A percentile compares a stretch with the other conserved stretches of the same genome.
These are phyloP conservation scores for Chaetomium olivaceum DNA, from an alignment of 2,329 filamentous ascomycete species.

Conservation along the genomic window DNA sequence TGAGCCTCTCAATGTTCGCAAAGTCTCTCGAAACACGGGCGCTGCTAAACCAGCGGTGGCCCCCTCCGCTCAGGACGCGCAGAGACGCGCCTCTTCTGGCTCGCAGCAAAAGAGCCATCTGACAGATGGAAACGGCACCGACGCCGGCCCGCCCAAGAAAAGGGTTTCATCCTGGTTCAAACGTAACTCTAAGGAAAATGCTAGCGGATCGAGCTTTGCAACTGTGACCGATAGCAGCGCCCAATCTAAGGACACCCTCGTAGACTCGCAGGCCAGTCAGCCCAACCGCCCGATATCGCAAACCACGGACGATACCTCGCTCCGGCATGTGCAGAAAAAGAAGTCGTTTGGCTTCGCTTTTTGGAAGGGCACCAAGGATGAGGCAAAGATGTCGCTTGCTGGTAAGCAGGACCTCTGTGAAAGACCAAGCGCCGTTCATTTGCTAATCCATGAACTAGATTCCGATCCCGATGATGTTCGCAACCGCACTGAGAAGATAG, in stretches of 20 bases:
- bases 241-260: conserved; percentile 20
- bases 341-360: conserved; percentile 58
- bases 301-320: background rate
- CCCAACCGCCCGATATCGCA: conserved; percentile 14
- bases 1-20: conserved; percentile 46
- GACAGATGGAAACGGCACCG: conserved; percentile 21
- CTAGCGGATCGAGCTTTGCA: conserved; percentile 26
- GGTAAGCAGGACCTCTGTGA: conserved; percentile 39
- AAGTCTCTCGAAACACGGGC: conserved; percentile 31
- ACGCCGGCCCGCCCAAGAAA: conserved; percentile 39
- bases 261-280: conserved; percentile 5
- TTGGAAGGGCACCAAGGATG: conserved; percentile 52
- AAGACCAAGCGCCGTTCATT: background rate
- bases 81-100: conserved; percentile 12
- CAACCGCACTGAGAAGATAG: conserved; percentile 26
- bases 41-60: conserved; percentile 7
- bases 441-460: conserved; percentile 35
- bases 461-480: conserved; percentile 37
- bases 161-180: conserved; percentile 57
- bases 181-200: conserved; percentile 45
- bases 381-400: conserved; percentile 47
- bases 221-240: conserved; percentile 27
- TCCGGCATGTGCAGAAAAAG: conserved; percentile 39
- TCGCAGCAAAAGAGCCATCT: conserved; percentile 9
- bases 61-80: background rate